Evolutionary conservation across 2,329 filamentous ascomycete genomes (phyloP).

Genomic region (Bipolaris victoriae): DNA sequence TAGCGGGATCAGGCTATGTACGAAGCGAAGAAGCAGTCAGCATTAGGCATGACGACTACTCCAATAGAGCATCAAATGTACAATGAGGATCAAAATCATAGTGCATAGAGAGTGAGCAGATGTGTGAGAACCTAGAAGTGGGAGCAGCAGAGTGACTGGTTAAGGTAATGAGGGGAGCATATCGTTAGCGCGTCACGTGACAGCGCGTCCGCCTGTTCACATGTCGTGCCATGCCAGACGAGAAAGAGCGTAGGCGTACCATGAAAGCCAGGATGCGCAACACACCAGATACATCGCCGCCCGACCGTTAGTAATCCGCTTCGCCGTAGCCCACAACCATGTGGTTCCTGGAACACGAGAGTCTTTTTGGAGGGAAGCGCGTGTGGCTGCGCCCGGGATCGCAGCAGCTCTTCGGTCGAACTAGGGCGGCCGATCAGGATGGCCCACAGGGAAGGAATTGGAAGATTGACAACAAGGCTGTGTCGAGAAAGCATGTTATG

Average conservation of each 20-base stretch:
- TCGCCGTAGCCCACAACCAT: constrained; percentile 39
- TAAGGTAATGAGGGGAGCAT: not conserved
- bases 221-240: not conserved
- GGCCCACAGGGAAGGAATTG: constrained; percentile 44
- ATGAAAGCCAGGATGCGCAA: constrained; percentile 7
- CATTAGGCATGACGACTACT: not conserved
- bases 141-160: not conserved
- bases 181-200: constrained; percentile 16
- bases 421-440: constrained; percentile 62
- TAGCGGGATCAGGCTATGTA: not conserved
- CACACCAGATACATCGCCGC: not conserved
- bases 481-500: constrained; percentile 87
- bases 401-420: constrained; percentile 84
- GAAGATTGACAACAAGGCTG: constrained; percentile 77
- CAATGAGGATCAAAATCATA: not conserved
- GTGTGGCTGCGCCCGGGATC: constrained; percentile 88
- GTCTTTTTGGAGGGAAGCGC: constrained; percentile 65
- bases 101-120: not conserved
- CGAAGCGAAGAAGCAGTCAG: not conserved
- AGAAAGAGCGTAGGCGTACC: not conserved
- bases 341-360: constrained; percentile 63
- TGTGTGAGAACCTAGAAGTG: not conserved
- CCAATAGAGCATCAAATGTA: too few relatives aligned
- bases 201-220: constrained; percentile 11
- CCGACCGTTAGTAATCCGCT: not conserved